Percentiles rank a stretch among this genome's conserved stretches.
phyloP scores from a whole-genome alignment of 2,329 filamentous ascomycete genomes.

The Aspergillus clavatus region DNA sequence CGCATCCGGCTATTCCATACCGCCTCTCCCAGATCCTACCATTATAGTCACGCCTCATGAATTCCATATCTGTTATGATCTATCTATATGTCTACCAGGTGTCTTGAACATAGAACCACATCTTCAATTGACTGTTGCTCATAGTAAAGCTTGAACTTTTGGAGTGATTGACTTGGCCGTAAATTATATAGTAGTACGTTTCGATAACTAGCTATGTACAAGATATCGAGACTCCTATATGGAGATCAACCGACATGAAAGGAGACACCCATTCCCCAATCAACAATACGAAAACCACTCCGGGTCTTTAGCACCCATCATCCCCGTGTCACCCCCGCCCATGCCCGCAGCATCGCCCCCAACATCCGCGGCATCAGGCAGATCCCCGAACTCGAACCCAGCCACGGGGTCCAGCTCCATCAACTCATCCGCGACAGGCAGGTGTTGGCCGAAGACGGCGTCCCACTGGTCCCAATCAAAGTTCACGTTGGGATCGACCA shows the following conservation, averaged over 20 bases:
- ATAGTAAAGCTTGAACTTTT: background rate
- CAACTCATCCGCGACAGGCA: constrained; percentile 40
- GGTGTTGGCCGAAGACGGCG: constrained; percentile 44
- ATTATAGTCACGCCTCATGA: constrained; percentile 37
- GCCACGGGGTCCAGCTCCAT: constrained; percentile 41
- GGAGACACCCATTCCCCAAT: background rate
- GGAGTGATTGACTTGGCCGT: background rate
- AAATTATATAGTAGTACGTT: background rate
- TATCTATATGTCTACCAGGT: background rate
- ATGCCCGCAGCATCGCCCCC: background rate
- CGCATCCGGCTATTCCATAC: constrained; percentile 15
- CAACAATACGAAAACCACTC: constrained; percentile 15
- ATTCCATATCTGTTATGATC: constrained; percentile 27
- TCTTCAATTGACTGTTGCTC: background rate
- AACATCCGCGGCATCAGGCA: constrained; percentile 10
- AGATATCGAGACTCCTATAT: too few species aligned
- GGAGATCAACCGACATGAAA: too few species aligned
- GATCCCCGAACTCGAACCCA: constrained; percentile 31
- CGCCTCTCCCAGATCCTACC: constrained; percentile 27
- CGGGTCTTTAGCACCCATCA: constrained; percentile 6
- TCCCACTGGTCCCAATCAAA: constrained; percentile 50
- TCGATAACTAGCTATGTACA: too few species aligned
- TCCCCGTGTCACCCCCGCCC: constrained; percentile 6
- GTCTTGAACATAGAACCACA: background rate
- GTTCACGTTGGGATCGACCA: constrained; percentile 39